phyloP scores from a whole-genome alignment of 495 filamentous ascomycete species.

The Sordaria brevicollis region DNA sequence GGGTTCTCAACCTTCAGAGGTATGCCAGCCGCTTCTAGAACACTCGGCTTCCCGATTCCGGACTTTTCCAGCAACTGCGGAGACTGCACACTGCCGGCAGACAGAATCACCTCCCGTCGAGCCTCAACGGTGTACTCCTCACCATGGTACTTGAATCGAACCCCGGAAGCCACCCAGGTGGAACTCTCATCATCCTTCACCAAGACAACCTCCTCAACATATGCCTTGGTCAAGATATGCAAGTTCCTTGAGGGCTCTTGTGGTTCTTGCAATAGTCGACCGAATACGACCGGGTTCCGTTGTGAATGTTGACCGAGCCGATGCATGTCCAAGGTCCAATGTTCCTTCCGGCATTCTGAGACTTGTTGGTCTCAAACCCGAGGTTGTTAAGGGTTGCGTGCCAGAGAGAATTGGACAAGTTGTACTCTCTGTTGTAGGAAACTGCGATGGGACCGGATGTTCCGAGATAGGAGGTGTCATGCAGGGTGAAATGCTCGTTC shows the following conservation, averaged over 20 bases:
- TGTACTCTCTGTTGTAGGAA: constrained; percentile 32
- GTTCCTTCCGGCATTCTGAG: constrained; percentile 32
- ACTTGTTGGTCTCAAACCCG: constrained; percentile 28
- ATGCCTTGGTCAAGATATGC: constrained; percentile 27
- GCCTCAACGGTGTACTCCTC: constrained; percentile 17
- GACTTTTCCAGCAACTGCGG: constrained; percentile 50
- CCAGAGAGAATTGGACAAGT: constrained; percentile 36
- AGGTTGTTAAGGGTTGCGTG: constrained; percentile 34
- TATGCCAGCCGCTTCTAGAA: constrained; percentile 35
- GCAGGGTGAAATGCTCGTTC: constrained; percentile 17
- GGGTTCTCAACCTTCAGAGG: constrained; percentile 31
- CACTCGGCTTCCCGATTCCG: constrained; percentile 35
- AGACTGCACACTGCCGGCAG: constrained; percentile 40
- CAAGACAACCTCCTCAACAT: constrained; percentile 29
- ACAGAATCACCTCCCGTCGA: constrained; percentile 41
- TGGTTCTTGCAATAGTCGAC: constrained; percentile 29
- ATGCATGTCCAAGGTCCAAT: constrained; percentile 37
- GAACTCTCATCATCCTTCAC: constrained; percentile 2
- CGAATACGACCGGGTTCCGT: constrained; percentile 37
- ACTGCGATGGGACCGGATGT: constrained; percentile 33
- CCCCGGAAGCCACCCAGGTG: constrained; percentile 30
- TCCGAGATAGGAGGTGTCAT: constrained; percentile 26
- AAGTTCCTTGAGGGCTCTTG: constrained; percentile 31
- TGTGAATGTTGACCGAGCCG: constrained; percentile 24
- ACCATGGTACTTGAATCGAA: constrained; percentile 30